Percentiles rank a stretch among this genome's conserved stretches.
Conservation (phyloP, 306 rosid genomes). For the Arachis hypogaea region DNA sequence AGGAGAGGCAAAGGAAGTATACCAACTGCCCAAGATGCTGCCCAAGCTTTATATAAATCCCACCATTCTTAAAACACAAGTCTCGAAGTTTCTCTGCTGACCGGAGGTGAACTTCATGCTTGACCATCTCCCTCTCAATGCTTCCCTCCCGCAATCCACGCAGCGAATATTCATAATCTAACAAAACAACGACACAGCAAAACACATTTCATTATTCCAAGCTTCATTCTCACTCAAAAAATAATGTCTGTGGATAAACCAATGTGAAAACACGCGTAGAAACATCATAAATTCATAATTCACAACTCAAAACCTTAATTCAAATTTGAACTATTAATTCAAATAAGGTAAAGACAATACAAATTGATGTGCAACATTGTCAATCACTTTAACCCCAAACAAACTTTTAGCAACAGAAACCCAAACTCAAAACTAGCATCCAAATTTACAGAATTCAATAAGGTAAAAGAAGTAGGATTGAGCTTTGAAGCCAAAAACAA, state of each 20-base stretch:
- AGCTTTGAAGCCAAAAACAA: background rate
- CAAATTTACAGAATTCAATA: constrained; percentile 6
- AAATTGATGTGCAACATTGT: constrained; percentile 17
- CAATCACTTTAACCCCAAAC: constrained; percentile 31
- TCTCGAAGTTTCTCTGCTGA: constrained; percentile 86
- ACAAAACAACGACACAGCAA: constrained; percentile 19
- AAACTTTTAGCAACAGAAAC: constrained; percentile 10
- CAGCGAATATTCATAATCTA: constrained; percentile 86
- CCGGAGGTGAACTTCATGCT: constrained; percentile 87
- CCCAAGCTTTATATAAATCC: constrained; percentile 93
- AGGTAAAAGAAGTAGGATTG: background rate
- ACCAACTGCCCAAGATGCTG: constrained; percentile 97
- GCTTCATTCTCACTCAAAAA: constrained; percentile 34
- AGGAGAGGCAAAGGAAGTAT: constrained; percentile 38
- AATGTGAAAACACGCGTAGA: background rate
- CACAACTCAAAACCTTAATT: constrained; percentile 19
- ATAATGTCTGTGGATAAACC: background rate
- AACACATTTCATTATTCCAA: constrained; percentile 23
- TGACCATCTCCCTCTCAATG: constrained; percentile 59
- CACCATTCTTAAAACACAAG: constrained; percentile 90
- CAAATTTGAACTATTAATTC: background rate
- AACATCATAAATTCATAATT: constrained; percentile 8
- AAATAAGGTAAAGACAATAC: background rate
- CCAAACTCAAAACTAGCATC: background rate
- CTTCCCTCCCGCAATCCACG: constrained; percentile 83